Conservation (phyloP, 2,329 filamentous ascomycete species). For the Purpureocillium takamizusanense region DNA sequence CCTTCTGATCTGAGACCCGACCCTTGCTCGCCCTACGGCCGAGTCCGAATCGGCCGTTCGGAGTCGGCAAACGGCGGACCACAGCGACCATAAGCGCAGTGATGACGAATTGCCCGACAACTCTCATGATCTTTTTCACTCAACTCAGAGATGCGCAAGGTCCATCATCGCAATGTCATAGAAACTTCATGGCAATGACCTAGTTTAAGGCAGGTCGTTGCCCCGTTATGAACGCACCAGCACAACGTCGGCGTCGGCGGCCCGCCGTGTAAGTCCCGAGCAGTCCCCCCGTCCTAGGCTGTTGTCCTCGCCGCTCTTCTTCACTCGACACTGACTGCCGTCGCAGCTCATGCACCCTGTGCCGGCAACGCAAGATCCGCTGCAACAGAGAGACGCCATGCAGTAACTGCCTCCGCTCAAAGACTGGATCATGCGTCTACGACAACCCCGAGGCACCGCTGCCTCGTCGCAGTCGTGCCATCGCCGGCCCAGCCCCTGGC, state of each 20-base stretch:
- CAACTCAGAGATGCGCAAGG: too few relatives aligned
- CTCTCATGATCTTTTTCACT: too few relatives aligned
- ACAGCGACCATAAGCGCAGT: conserved; percentile 4
- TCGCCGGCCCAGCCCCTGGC: too few relatives aligned
- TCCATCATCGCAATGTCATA: too few relatives aligned
- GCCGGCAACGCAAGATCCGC: conserved; percentile 33
- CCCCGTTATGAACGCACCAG: conserved; percentile 9
- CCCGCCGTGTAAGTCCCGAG: conserved; percentile 16
- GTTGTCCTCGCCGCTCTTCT: too few relatives aligned
- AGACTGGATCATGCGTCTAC: conserved; percentile 23
- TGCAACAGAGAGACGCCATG: conserved; percentile 32
- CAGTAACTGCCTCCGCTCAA: conserved; percentile 30
- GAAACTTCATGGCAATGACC: too few relatives aligned
- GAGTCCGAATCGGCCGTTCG: neutral
- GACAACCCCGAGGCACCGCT: conserved; percentile 4
- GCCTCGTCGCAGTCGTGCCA: too few relatives aligned
- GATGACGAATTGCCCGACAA: too few relatives aligned
- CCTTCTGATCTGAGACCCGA: too few relatives aligned
- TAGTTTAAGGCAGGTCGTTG: too few relatives aligned
- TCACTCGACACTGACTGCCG: neutral
- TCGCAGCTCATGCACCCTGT: conserved; percentile 29
- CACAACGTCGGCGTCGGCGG: conserved; percentile 15
- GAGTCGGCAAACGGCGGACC: conserved; percentile 8
- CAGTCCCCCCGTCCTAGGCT: too few relatives aligned
- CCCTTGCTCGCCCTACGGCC: too few relatives aligned